phyloP scores from a whole-genome alignment of 129 eudicot genomes.

The Lonicera japonica region DNA sequence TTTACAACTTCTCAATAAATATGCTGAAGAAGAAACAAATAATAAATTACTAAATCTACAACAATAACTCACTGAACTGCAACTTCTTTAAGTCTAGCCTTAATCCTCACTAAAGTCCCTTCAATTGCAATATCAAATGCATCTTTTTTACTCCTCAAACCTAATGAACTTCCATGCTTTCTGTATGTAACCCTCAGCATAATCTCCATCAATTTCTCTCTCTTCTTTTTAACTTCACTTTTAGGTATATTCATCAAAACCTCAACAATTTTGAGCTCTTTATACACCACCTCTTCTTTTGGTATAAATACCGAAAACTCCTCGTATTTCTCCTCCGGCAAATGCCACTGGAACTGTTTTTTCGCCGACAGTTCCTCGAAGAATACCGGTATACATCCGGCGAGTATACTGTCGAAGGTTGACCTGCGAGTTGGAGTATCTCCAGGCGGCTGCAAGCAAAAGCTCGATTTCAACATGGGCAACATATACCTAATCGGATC shows the following conservation, averaged over 20 bases:
- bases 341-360: slow-evolving; percentile 75
- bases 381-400: slow-evolving; percentile 95
- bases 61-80: slow-evolving; percentile 17
- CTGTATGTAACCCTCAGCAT: slow-evolving; percentile 70
- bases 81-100: slow-evolving; percentile 47
- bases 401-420: slow-evolving; percentile 67
- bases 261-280: slow-evolving; percentile 63
- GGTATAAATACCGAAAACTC: slow-evolving; percentile 81
- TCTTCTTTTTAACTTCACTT: slow-evolving; percentile 51
- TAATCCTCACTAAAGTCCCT: slow-evolving; percentile 63
- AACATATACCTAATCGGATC: slow-evolving; percentile 79
- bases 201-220: slow-evolving; percentile 69
- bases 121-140: slow-evolving; percentile 86
- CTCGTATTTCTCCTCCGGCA: slow-evolving; percentile 45
- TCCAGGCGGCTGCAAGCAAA: slow-evolving; percentile 90
- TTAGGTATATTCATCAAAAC: slow-evolving; percentile 61
- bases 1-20: neutral
- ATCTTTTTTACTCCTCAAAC: slow-evolving; percentile 72
- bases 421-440: slow-evolving; percentile 85
- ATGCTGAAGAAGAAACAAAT: neutral
- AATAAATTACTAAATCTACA: neutral
- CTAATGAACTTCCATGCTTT: slow-evolving; percentile 91
- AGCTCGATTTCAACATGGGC: slow-evolving; percentile 80
- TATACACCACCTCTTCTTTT: slow-evolving; percentile 84
- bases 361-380: slow-evolving; percentile 71